Percentiles rank a stretch among this genome's conserved stretches.
Conservation (phyloP, 2,329 filamentous ascomycete genomes). For the Fusarium sulawesiense region DNA sequence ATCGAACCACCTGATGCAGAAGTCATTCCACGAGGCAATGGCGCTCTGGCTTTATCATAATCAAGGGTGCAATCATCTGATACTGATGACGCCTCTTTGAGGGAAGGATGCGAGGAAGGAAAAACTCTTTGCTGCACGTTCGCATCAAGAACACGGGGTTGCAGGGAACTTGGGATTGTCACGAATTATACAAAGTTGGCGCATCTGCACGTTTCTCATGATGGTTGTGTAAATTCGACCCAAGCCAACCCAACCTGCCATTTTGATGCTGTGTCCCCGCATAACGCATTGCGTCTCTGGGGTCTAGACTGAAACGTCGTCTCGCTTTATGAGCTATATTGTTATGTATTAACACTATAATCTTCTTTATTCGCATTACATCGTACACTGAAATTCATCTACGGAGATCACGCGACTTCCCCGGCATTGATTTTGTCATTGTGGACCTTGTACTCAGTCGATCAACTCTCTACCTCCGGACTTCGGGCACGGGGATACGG, state of each 20-base stretch:
- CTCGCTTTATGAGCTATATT: slow-evolving; percentile 4
- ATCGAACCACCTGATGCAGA: slow-evolving; percentile 46
- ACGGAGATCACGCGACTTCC: slow-evolving; percentile 32
- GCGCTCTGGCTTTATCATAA: slow-evolving; percentile 11
- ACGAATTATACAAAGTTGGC: slow-evolving; percentile 40
- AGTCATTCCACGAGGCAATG: slow-evolving; percentile 39
- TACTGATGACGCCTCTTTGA: slow-evolving; percentile 32
- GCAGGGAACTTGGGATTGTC: slow-evolving; percentile 19
- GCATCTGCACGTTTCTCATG: slow-evolving; percentile 16
- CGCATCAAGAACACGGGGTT: slow-evolving; percentile 25
- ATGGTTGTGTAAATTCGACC: slow-evolving; percentile 2
- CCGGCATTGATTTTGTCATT: slow-evolving; percentile 10
- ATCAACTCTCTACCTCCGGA: neutral
- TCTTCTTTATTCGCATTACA: slow-evolving; percentile 10
- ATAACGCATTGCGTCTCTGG: slow-evolving; percentile 29
- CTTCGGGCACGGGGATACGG: slow-evolving; percentile 20
- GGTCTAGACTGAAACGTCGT: slow-evolving; percentile 8
- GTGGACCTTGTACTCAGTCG: slow-evolving; percentile 22
- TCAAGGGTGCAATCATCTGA: slow-evolving; percentile 40
- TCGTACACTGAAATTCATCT: slow-evolving; percentile 11
- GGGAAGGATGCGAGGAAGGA: slow-evolving; percentile 19
- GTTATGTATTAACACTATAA: neutral
- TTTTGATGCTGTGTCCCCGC: slow-evolving; percentile 27
- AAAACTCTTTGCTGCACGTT: slow-evolving; percentile 29
- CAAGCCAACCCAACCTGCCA: neutral